Base-by-base conservation (phyloP, 805 yeast species). In the Wickerhamomyces strasburgensis region DNA sequence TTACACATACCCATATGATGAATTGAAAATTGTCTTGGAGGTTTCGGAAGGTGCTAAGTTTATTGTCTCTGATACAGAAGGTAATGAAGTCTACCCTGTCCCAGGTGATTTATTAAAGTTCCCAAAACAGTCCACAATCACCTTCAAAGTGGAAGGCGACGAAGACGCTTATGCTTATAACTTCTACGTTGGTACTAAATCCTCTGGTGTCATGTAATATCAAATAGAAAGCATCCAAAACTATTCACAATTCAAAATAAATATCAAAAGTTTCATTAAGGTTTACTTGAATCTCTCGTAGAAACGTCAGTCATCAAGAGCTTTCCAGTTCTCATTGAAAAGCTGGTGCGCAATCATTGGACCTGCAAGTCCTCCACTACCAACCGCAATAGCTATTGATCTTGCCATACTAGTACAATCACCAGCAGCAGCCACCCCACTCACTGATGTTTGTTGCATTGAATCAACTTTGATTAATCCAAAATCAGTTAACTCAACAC, bases 91-190 rank as follows among this genome's bases (percentile, higher is more conserved):
- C 35, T 64, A 61, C 37, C 80, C 72, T 38, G 57, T 66, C 29
- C 81, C 82, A 35, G 87, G 87, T 37, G 86, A 80, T 50, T 78
- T 77, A 19, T 70, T 80, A 49, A 78, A 71, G 68, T 75, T 80
- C 64, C 73, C 70, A 51, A 75, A 78, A 56, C 86, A 84, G n/a
- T 64, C 75, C 45, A 77, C 83, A 35, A 73, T 80, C 50, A 80
- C 80, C 40, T 75, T 80, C 61, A 68, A 76, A 42, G 69, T 73
- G 35, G 67, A 68, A 37, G 85, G 83, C 42, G 78, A 73, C 51
- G 85, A 80, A 19, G 70, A 72, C 37, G 79, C 83, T 35, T 80
- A 52, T 29, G 39, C 54, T 67, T 52, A 49, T 33, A 48, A 43
- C 46, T 52, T 46, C 46, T 52, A 52, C 42, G 49, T 42, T 42